A percentile compares a stretch with the other conserved stretches of the same genome.
Evolutionary conservation across 2,329 filamentous ascomycete species (phyloP).

Genomic region (Fragosphaeria purpurea): DNA sequence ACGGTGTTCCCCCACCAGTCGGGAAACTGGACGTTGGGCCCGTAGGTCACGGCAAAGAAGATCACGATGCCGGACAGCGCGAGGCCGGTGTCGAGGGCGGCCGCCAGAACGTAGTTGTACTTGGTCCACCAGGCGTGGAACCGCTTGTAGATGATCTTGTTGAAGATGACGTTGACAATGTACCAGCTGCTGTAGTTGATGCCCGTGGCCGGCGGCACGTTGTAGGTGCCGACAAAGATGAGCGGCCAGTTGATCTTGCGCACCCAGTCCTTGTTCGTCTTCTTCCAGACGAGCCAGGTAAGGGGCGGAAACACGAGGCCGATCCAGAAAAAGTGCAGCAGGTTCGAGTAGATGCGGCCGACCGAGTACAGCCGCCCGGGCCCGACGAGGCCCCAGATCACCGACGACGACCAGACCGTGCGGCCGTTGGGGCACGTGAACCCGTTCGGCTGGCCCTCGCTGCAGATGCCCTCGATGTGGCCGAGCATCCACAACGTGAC

Average conservation of each 20-base stretch:
- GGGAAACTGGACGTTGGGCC: constrained; percentile 21
- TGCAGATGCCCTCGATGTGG: constrained; percentile 32
- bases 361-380: constrained; percentile 36
- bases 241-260: constrained; percentile 26
- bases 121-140: constrained; percentile 38
- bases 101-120: constrained; percentile 29
- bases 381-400: constrained; percentile 43
- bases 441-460: constrained; percentile 28
- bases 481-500: constrained; percentile 24
- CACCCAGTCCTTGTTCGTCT: constrained; percentile 20
- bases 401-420: constrained; percentile 36
- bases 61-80: constrained; percentile 24
- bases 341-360: constrained; percentile 34
- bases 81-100: constrained; percentile 23
- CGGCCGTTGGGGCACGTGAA: constrained; percentile 39
- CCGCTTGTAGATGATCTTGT: constrained; percentile 30
- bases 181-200: constrained; percentile 29
- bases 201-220: constrained; percentile 27
- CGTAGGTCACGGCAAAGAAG: constrained; percentile 26
- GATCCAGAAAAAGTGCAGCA: constrained; percentile 43
- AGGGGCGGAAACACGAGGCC: constrained; percentile 30
- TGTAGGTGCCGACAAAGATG: constrained; percentile 26
- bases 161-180: constrained; percentile 35
- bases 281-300: constrained; percentile 31
- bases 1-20: constrained; percentile 27